Evolutionary conservation across 495 filamentous ascomycete genomes (phyloP), one percentile per base, ranked within the genome.

Genomic region (Podospora sp.): DNA sequence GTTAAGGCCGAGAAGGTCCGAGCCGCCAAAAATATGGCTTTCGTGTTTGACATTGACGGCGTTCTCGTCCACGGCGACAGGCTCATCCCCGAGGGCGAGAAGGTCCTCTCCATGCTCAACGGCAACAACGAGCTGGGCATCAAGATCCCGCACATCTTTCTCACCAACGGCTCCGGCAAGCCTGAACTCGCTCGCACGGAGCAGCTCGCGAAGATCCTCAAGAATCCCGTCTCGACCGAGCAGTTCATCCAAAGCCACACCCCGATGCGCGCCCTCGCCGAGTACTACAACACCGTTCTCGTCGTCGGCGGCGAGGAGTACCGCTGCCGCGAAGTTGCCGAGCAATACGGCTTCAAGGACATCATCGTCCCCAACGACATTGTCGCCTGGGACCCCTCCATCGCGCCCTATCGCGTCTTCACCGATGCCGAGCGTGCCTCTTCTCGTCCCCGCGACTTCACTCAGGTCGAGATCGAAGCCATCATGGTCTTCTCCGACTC

Each of bases 401-500:
- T 89, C 66, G 87, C 87, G 1, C 87, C 87, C n/a, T 87, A 88
- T 73, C 81, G 85, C 26, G 86, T 86, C 57, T 87, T 86, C 72
- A 87, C 86, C 14, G 80, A 82, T 18, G 86, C 87, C 72, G 82
- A 85, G 73, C 82, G 84, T 16, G 83, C 82, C 8, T 83, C 84
- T 11, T 86, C 87, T 2, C 80, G 82, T 9, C 88, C 88, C 12
- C 82, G 86, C 9, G 87, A 90, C 76, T 90, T 90, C 77, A 77
- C 73, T 62, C 83, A 86, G 81, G 77, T 82, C 74, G 90, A 93
- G 77, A 93, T 94, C 74, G 89, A 94, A 27, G 91, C 91, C 66
- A 91, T 94, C 77, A 82, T 94, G 68, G 89, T 93, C 69, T 93
- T 94, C 79, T 90, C 88, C 65, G 91, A 94, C 80, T 90, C 89